Percentiles rank a stretch among this genome's conserved stretches.
phyloP scores from a whole-genome alignment of 257 asterid species.

The Solanum pimpinellifolium region DNA sequence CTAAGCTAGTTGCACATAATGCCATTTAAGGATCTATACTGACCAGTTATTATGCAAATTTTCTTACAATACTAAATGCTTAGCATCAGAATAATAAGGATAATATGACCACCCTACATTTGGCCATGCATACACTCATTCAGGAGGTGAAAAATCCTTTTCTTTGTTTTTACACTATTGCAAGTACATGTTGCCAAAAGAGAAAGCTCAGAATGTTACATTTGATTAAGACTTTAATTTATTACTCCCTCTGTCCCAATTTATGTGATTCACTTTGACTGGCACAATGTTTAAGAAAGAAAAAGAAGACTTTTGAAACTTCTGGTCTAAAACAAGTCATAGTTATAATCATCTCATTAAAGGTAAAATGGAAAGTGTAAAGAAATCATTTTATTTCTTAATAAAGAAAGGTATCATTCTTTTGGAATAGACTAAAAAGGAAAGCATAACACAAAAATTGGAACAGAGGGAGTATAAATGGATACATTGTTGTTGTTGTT shows the following conservation, averaged over 20 bases:
- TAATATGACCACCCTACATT: neutral
- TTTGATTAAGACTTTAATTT: neutral
- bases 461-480: neutral
- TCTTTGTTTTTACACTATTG: neutral
- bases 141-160: neutral
- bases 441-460: neutral
- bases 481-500: neutral
- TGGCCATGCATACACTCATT: neutral
- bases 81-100: neutral
- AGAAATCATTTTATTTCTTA: neutral
- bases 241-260: neutral
- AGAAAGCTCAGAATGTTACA: neutral
- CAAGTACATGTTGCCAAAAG: neutral
- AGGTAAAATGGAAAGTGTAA: neutral
- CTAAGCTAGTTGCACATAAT: neutral
- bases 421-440: neutral
- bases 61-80: neutral
- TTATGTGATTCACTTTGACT: neutral
- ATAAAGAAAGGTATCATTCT: neutral
- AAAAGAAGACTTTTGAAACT: neutral
- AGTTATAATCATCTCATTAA: neutral
- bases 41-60: neutral
- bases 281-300: neutral
- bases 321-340: neutral
- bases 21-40: neutral